phyloP scores from a whole-genome alignment of 805 yeast genomes.

The Cyberlindnera veronae region DNA sequence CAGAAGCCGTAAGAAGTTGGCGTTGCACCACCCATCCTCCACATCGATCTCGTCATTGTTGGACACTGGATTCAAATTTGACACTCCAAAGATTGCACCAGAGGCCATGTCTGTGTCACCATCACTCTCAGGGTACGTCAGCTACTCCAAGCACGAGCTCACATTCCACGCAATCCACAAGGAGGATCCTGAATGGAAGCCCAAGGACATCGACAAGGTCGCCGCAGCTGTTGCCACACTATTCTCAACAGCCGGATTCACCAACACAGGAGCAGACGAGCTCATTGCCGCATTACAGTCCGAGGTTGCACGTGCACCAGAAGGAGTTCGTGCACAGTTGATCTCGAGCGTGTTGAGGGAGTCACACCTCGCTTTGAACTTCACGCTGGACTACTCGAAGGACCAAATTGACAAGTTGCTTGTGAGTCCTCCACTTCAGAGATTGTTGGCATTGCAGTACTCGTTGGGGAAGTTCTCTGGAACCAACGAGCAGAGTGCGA shows the following conservation, averaged over 20 bases:
- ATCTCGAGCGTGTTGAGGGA: conserved; percentile 52
- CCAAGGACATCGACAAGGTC: conserved; percentile 28
- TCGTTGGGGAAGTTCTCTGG: conserved; percentile 48
- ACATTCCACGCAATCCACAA: conserved; percentile 12
- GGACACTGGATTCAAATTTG: conserved; percentile 54
- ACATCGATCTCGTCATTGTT: conserved; percentile 38
- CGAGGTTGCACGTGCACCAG: conserved; percentile 35
- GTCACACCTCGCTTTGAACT: conserved; percentile 70
- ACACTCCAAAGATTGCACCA: conserved; percentile 33
- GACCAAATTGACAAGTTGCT: conserved; percentile 76
- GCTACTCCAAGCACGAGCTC: conserved; percentile 26
- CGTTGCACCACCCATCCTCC: conserved; percentile 27
- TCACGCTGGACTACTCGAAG: conserved; percentile 63
- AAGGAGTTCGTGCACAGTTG: conserved; percentile 31
- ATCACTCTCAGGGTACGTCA: conserved; percentile 40
- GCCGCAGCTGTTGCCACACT: conserved; percentile 61
- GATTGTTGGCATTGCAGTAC: conserved; percentile 65
- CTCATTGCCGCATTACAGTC: conserved; percentile 52
- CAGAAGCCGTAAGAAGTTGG: conserved; percentile 37
- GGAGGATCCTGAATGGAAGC: conserved; percentile 2
- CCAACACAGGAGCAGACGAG: conserved; percentile 67
- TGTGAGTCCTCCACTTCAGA: conserved; percentile 74
- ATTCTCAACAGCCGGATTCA: conserved; percentile 69
- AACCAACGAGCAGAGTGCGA: conserved; percentile 19
- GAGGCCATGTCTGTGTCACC: conserved; percentile 46